Conservation (phyloP, 2,329 filamentous ascomycete species). For the Aspergillus tanneri region DNA sequence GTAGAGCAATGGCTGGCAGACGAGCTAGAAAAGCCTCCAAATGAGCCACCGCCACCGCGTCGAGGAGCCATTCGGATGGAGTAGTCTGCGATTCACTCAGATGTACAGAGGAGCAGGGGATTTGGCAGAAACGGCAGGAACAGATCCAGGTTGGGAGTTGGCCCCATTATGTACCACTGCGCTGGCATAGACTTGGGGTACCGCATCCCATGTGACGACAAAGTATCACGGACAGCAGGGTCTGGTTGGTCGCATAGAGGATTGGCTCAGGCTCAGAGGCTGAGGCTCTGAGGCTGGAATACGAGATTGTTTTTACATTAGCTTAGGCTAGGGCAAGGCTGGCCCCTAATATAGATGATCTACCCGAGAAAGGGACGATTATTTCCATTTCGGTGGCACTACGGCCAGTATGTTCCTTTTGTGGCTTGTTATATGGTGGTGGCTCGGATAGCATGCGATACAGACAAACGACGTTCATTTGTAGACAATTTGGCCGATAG, state of each 20-base stretch:
- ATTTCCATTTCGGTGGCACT: neutral
- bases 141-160: neutral
- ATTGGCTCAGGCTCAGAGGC: no score
- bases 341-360: neutral
- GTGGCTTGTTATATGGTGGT: neutral
- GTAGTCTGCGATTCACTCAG: neutral
- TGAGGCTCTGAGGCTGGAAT: neutral
- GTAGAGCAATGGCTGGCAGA: conserved; percentile 1
- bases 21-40: neutral
- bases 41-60: conserved; percentile 1
- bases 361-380: neutral
- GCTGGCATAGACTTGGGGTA: neutral
- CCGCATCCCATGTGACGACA: neutral
- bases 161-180: neutral
- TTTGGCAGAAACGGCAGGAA: neutral
- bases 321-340: neutral
- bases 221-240: neutral
- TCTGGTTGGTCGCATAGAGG: neutral
- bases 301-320: neutral
- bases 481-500: no score
- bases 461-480: no score
- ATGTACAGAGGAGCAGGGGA: neutral
- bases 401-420: neutral
- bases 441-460: neutral
- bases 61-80: conserved; percentile 1